Evolutionary conservation across 495 filamentous ascomycete species (phyloP).

Genomic region (Penicillium lividum): DNA sequence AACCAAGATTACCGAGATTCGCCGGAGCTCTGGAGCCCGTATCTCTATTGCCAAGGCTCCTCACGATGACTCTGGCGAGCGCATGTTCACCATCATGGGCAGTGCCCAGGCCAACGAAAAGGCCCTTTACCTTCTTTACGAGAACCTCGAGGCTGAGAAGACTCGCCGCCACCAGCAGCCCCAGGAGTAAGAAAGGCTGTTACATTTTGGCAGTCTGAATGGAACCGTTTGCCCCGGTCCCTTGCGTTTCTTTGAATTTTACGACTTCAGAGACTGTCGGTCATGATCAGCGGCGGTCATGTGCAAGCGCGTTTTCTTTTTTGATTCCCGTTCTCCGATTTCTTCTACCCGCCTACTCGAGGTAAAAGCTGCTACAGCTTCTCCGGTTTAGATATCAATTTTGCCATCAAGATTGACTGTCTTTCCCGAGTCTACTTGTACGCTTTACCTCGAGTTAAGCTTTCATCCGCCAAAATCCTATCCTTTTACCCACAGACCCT

Average conservation of each 20-base stretch:
- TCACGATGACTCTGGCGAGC: conserved; percentile 95
- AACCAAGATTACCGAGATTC: conserved; percentile 96
- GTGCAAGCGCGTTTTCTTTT: conserved; percentile 39
- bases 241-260: conserved; percentile 33
- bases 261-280: conserved; percentile 40
- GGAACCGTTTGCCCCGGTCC: conserved; percentile 21
- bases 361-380: conserved; percentile 33
- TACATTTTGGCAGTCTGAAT: conserved; percentile 17
- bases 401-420: not conserved
- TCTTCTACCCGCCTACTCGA: conserved; percentile 31
- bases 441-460: not conserved
- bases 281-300: conserved; percentile 40
- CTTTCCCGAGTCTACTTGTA: not conserved
- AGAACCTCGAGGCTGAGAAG: conserved; percentile 99
- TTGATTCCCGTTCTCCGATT: conserved; percentile 47
- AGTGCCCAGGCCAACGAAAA: conserved; percentile 89
- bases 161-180: conserved; percentile 82
- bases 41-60: conserved; percentile 99
- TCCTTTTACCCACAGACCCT: not conserved
- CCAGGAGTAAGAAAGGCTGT: conserved; percentile 57
- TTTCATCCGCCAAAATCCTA: conserved; percentile 1
- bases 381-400: conserved; percentile 16
- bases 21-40: conserved; percentile 90
- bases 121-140: conserved; percentile 92
- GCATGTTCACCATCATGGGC: conserved; percentile 99